These are phyloP conservation scores for sunflower (Helianthus annuus) DNA, from an alignment of 129 eudicot species.

Conservation along the genomic window DNA sequence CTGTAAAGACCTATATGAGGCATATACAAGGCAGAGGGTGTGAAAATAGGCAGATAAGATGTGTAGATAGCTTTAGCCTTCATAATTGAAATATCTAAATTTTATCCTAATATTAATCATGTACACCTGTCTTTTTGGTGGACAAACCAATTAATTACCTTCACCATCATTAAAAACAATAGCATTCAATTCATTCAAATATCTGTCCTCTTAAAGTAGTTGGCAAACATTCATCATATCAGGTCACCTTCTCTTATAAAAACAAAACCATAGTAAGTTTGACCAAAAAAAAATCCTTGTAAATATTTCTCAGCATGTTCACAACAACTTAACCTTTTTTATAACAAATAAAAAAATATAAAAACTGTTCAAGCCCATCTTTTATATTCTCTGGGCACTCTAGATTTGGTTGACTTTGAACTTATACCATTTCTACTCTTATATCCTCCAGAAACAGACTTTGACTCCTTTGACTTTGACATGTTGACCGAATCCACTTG, in stretches of 20 bases:
- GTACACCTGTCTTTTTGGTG: too few relatives aligned
- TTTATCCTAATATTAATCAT: too few relatives aligned
- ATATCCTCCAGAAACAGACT: conserved; percentile 36
- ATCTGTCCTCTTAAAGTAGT: conserved; percentile 4
- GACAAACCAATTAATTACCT: background rate
- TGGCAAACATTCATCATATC: conserved; percentile 3
- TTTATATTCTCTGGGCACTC: conserved; percentile 38
- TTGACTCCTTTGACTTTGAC: conserved; percentile 32
- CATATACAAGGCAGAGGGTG: too few relatives aligned
- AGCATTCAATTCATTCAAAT: conserved; percentile 10
- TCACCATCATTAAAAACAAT: conserved; percentile 13
- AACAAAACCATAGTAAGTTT: background rate
- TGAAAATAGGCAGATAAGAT: too few relatives aligned
- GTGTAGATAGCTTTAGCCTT: too few relatives aligned
- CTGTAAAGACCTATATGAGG: too few relatives aligned
- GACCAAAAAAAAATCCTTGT: background rate
- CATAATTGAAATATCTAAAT: too few relatives aligned
- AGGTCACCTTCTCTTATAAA: conserved; percentile 5
- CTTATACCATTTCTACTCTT: conserved; percentile 32
- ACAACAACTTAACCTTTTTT: conserved; percentile 10
- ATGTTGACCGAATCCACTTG: conserved; percentile 14
- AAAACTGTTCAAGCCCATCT: conserved; percentile 58
- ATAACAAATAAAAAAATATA: background rate
- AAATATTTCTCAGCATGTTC: background rate
- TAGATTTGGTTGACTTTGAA: conserved; percentile 32